Conservation (phyloP, 495 filamentous ascomycete species). For the Penicillium canariense region DNA sequence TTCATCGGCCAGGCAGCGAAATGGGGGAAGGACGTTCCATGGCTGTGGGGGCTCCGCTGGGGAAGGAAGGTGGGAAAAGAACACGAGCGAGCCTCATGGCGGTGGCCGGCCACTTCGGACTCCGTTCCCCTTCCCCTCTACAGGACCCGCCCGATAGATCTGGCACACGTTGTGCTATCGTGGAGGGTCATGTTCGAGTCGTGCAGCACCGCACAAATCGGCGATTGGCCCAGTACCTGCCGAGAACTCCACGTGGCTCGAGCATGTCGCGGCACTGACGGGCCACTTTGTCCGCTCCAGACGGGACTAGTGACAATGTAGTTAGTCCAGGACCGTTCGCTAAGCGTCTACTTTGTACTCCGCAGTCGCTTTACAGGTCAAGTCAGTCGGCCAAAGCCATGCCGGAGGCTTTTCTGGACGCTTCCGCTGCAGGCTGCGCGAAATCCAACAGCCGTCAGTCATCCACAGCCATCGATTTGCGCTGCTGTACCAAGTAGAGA, state of each 20-base stretch:
- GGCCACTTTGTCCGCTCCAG: neutral
- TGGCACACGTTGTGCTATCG: slow-evolving; percentile 3
- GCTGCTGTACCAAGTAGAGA: neutral
- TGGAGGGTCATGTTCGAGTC: neutral
- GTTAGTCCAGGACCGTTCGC: no score
- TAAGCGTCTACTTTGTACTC: no score
- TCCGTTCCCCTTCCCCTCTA: neutral
- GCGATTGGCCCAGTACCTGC: slow-evolving; percentile 31
- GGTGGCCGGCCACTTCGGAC: no score
- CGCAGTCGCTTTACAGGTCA: no score
- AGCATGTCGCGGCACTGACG: neutral
- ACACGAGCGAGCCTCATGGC: slow-evolving; percentile 1
- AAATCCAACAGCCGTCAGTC: slow-evolving; percentile 3
- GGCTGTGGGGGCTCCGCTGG: slow-evolving; percentile 15
- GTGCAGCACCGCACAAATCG: slow-evolving; percentile 14
- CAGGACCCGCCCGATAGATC: slow-evolving; percentile 11
- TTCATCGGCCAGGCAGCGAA: slow-evolving; percentile 2
- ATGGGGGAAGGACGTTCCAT: slow-evolving; percentile 10
- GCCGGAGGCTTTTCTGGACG: slow-evolving; percentile 22
- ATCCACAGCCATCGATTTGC: neutral
- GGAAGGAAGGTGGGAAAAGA: neutral
- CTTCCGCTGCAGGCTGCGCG: slow-evolving; percentile 14
- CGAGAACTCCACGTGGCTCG: slow-evolving; percentile 28
- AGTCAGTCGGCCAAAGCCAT: neutral
- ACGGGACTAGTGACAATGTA: neutral